A percentile compares a stretch with the other conserved stretches of the same genome.
These are phyloP conservation scores for Tephrocybe sp. DNA, from an alignment of 768 basidiomycete genomes.

Conservation along the genomic window DNA sequence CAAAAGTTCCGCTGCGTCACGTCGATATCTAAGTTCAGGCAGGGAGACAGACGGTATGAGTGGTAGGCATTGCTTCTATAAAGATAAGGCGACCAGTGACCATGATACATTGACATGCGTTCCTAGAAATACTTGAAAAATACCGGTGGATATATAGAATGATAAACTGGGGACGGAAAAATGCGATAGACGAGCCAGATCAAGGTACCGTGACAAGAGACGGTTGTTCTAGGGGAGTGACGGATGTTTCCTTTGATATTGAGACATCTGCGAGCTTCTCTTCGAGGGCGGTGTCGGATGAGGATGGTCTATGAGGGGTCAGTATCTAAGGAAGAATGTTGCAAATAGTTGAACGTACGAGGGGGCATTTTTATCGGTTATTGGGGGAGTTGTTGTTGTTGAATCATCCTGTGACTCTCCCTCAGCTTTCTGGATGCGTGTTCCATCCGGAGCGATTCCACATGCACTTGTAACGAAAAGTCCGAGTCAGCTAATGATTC, in stretches of 20 bases:
- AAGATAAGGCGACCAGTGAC: neutral
- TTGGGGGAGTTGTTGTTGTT: neutral
- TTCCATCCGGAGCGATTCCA: slow-evolving; percentile 56
- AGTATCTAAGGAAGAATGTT: neutral
- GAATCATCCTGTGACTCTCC: neutral
- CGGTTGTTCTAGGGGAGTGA: slow-evolving; percentile 1
- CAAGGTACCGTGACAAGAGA: slow-evolving; percentile 1
- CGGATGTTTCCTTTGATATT: neutral
- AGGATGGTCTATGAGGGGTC: neutral
- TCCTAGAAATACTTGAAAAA: neutral
- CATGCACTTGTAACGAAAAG: slow-evolving; percentile 51
- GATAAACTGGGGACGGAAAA: neutral
- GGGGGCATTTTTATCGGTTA: neutral
- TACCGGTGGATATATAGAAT: neutral
- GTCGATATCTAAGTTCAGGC: too few species aligned
- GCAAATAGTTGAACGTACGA: slow-evolving; percentile 1
- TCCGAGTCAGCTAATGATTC: too few species aligned
- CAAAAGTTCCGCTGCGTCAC: too few species aligned
- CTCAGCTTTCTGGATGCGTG: slow-evolving; percentile 32
- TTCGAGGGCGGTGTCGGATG: slow-evolving; percentile 11
- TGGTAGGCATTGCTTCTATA: too few species aligned
- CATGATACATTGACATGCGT: slow-evolving; percentile 1
- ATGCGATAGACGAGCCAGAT: neutral
- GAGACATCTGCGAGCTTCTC: slow-evolving; percentile 7
- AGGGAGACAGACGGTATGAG: too few species aligned